These are phyloP conservation scores for Rhodosporidiobolus sp. DNA, from an alignment of 768 basidiomycete genomes.

Conservation along the genomic window DNA sequence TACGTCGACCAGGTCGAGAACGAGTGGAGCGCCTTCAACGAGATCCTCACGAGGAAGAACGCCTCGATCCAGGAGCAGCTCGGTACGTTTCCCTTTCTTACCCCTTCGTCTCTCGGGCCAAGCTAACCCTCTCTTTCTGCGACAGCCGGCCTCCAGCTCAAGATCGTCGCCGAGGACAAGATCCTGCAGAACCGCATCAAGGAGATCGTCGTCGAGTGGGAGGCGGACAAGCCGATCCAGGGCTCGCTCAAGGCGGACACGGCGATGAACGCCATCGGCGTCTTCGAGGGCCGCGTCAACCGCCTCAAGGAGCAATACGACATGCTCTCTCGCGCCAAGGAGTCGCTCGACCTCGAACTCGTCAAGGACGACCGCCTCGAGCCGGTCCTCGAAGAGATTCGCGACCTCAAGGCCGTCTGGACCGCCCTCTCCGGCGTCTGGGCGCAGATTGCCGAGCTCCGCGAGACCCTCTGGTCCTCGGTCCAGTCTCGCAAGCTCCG, in stretches of 20 bases:
- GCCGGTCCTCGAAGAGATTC: constrained; percentile 89
- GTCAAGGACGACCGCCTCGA: constrained; percentile 78
- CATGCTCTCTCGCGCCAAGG: constrained; percentile 91
- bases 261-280: constrained; percentile 91
- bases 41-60: constrained; percentile 95
- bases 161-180: constrained; percentile 99
- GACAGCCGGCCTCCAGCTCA: constrained; percentile 92
- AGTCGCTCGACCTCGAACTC: constrained; percentile 89
- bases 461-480: constrained; percentile 84
- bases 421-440: constrained; percentile 96
- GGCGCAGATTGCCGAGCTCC: constrained; percentile 82
- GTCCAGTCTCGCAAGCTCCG: constrained; percentile 89
- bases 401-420: constrained; percentile 97
- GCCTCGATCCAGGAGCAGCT: constrained; percentile 98
- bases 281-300: constrained; percentile 85
- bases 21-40: constrained; percentile 98
- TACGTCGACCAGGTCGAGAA: constrained; percentile 95
- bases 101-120: background rate
- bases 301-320: constrained; percentile 92
- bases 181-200: constrained; percentile 93
- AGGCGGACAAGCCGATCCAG: constrained; percentile 90
- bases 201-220: constrained; percentile 89
- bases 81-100: constrained; percentile 56
- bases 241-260: constrained; percentile 93
- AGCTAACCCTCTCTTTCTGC: background rate